Conservation (phyloP, 495 filamentous ascomycete genomes). For the Delitschia confertaspora region DNA sequence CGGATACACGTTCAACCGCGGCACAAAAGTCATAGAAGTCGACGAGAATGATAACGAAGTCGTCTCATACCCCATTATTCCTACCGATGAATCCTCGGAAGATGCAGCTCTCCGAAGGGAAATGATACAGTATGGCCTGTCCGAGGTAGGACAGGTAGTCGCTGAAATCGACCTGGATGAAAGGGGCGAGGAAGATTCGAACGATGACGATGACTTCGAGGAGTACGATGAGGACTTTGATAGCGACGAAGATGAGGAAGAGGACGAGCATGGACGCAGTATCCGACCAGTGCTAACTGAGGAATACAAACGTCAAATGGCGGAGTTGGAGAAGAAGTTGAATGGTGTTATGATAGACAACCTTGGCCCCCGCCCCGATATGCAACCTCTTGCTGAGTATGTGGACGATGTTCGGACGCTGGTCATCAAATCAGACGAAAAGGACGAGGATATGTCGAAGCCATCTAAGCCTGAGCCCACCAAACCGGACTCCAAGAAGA, state of each 20-base stretch:
- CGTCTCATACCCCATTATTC: slow-evolving; percentile 31
- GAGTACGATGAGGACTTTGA: slow-evolving; percentile 47
- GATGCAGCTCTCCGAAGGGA: slow-evolving; percentile 74
- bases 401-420: slow-evolving; percentile 29
- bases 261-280: slow-evolving; percentile 61
- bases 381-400: slow-evolving; percentile 16
- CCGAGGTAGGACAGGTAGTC: slow-evolving; percentile 80
- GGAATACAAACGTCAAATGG: slow-evolving; percentile 53
- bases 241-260: slow-evolving; percentile 43
- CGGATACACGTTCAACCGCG: slow-evolving; percentile 24
- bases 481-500: slow-evolving; percentile 41
- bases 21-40: slow-evolving; percentile 30
- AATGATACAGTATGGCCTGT: slow-evolving; percentile 83
- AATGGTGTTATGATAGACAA: slow-evolving; percentile 35
- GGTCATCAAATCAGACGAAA: slow-evolving; percentile 19
- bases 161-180: slow-evolving; percentile 87
- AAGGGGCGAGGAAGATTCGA: slow-evolving; percentile 39
- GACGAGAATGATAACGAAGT: slow-evolving; percentile 34
- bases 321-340: slow-evolving; percentile 34
- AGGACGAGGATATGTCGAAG: slow-evolving; percentile 1
- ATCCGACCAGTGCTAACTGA: slow-evolving; percentile 53
- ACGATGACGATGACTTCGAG: slow-evolving; percentile 35
- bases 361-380: slow-evolving; percentile 29
- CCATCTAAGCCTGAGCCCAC: neutral
- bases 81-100: slow-evolving; percentile 62